Evolutionary conservation across 192 early-diverging fungal genomes (phyloP), one percentile per base, ranked within the genome.

Genomic region (Lobulomyces angularis): DNA sequence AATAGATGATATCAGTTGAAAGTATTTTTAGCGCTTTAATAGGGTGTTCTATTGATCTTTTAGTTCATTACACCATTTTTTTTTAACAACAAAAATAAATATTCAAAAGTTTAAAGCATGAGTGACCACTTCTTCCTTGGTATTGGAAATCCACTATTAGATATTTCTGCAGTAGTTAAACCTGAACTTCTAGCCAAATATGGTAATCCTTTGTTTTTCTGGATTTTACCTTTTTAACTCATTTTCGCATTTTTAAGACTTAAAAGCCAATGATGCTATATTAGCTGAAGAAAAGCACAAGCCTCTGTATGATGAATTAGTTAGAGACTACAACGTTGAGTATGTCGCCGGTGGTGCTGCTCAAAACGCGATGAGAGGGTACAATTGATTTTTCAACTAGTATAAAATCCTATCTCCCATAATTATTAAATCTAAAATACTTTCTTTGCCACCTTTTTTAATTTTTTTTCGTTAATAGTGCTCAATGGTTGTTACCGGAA

Each of bases 81-180:
- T n/a, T n/a, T n/a, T n/a, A n/a, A n/a, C n/a, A n/a, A n/a, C n/a
- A n/a, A n/a, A n/a, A n/a, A n/a, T n/a, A n/a, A n/a, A n/a, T n/a
- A n/a, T n/a, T n/a, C n/a, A n/a, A n/a, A n/a, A n/a, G n/a, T n/a
- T n/a, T n/a, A n/a, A 32, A 32, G n/a, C 11, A 32, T 32, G 31
- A n/a, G 11, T n/a, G 11, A 32, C 21, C n/a, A 41, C 66, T 37
- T 51, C 47, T 51, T 97, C 45, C 75, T 95, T 52, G 89, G 84
- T 50, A 84, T 94, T 67, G 92, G 83, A 61, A 98, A 98, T 77
- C 94, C 94, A 32, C 69, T 98, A 50, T 81, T 98, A 50, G 94
- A 98, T 72, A 98, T 98, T 58, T 90, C 84, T 37, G 82, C 84
- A 50, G 63, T 73, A 22, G 87, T 81, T 24, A 59, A 75, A 47